Evolutionary conservation across 352 stramenopile species (phyloP), one percentile per base, ranked within the genome.

Genomic region (Pythium aristosporum): DNA sequence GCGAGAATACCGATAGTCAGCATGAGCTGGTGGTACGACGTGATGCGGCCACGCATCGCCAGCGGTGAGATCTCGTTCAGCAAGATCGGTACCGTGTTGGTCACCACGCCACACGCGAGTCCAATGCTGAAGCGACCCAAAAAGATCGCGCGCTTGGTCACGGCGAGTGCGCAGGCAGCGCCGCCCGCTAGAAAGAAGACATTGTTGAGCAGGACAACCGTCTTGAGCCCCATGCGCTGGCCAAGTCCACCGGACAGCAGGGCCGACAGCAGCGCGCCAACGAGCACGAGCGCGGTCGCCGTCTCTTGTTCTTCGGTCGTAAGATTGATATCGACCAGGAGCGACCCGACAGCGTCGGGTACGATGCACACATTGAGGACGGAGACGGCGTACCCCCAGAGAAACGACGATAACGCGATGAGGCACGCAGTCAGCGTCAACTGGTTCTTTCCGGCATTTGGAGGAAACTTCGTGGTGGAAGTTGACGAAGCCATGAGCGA

Each of bases 1-100:
- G 70, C 60, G 11, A 97, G 73, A 64, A 96, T 97, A 37, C 89
- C 90, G 57, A 97, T 87, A 18, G 90, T 97, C 32, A 97, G 63
- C 64, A 83, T 76, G 20, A 97, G 73, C 61, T 97, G 89, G 57
- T 97, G 90, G 25, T 96, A 76, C 50, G 87, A 91, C 18, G 87
- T 95, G 63, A 97, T 92, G 55, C 85, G 76, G 3, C 88, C 88
- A 15, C 83, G 75, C 30, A 73, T 80, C 11, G 68, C 57, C 18
- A 68, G 65, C 0, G 88, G 82, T 37, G 88, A 85, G 50, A 96
- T 94, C 58, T 96, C 88, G 28, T 85, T 89, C 32, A 96, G 64
- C 42, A 96, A 67, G 34, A 96, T 89, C 7, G 88, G 86, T 20
- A 89, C 83, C 9, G 87, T 91, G 67, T 91, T 92, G 21, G 82